Percentiles rank a stretch among this genome's conserved stretches.
Evolutionary conservation across 2,329 filamentous ascomycete genomes (phyloP).

Genomic region (Cercospora zeae-maydis): DNA sequence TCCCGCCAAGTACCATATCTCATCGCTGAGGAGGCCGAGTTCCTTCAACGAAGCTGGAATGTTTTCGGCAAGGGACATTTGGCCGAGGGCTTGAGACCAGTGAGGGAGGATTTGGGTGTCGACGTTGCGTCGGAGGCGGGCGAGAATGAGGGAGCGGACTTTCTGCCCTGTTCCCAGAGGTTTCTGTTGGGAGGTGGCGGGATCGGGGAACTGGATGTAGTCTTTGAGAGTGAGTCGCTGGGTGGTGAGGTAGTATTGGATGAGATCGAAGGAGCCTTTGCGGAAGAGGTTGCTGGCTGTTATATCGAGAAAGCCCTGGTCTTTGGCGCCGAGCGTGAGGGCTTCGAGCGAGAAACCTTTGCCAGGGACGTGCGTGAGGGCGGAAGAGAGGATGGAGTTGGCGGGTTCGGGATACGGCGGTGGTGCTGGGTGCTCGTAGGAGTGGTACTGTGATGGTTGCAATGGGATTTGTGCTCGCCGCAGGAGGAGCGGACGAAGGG

Average conservation of each 20-base stretch:
- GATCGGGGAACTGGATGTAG: constrained; percentile 43
- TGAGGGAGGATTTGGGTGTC: constrained; percentile 60
- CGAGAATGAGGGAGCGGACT: constrained; percentile 69
- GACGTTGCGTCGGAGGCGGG: constrained; percentile 70
- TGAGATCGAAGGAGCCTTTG: constrained; percentile 73
- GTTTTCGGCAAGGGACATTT: constrained; percentile 83
- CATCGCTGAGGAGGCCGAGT: constrained; percentile 77
- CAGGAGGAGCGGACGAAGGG: constrained; percentile 30
- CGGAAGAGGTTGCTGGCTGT: constrained; percentile 73
- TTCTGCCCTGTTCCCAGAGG: constrained; percentile 52
- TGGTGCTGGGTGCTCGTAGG: constrained; percentile 62
- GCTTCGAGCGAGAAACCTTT: constrained; percentile 77
- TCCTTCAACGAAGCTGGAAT: constrained; percentile 73
- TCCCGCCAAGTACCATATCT: constrained; percentile 84
- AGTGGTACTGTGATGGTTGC: constrained; percentile 58
- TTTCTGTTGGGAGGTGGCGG: background rate
- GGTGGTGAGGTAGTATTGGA: constrained; percentile 70
- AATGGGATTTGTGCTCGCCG: constrained; percentile 22
- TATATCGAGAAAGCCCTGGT: constrained; percentile 82
- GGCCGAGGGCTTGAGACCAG: constrained; percentile 87
- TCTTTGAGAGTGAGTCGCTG: constrained; percentile 59
- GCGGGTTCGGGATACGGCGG: constrained; percentile 67
- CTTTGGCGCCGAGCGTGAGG: constrained; percentile 72
- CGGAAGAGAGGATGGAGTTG: constrained; percentile 73
- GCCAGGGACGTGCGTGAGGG: constrained; percentile 70